Evolutionary conservation across 2,329 filamentous ascomycete species (phyloP).

Genomic region (Pyrenophora teres): DNA sequence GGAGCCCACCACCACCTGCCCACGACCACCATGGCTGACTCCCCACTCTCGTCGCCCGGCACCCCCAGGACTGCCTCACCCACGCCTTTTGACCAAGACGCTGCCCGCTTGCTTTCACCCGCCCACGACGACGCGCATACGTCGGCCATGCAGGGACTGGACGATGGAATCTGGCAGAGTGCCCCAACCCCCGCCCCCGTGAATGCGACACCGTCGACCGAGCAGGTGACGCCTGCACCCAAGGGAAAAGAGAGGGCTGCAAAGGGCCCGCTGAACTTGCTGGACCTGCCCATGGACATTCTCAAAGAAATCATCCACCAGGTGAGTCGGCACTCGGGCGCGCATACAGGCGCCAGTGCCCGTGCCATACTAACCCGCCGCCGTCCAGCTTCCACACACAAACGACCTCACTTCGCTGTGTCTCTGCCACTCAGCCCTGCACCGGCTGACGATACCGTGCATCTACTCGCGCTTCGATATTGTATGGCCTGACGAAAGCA

Average conservation of each 20-base stretch:
- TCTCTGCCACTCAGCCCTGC: conserved; percentile 76
- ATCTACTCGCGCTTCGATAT: conserved; percentile 89
- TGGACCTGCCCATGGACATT: conserved; percentile 79
- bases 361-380: conserved; percentile 20
- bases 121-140: conserved; percentile 31
- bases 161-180: conserved; percentile 19
- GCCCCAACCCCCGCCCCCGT: conserved; percentile 10
- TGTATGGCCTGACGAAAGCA: conserved; percentile 77
- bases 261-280: conserved; percentile 64
- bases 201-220: conserved; percentile 17
- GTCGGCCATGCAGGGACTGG: conserved; percentile 14
- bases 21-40: conserved; percentile 38
- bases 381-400: conserved; percentile 71
- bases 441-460: conserved; percentile 73
- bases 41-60: conserved; percentile 35
- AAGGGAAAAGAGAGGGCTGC: conserved; percentile 56
- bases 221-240: conserved; percentile 49
- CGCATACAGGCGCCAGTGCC: not conserved
- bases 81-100: conserved; percentile 31
- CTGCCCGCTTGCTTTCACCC: conserved; percentile 23
- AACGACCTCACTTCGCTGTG: conserved; percentile 81
- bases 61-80: conserved; percentile 38
- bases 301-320: conserved; percentile 79
- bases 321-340: conserved; percentile 57
- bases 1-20: conserved; percentile 20